Conservation (phyloP, 1,284 basidiomycete genomes). For the Boletellus dicymbophilus region DNA sequence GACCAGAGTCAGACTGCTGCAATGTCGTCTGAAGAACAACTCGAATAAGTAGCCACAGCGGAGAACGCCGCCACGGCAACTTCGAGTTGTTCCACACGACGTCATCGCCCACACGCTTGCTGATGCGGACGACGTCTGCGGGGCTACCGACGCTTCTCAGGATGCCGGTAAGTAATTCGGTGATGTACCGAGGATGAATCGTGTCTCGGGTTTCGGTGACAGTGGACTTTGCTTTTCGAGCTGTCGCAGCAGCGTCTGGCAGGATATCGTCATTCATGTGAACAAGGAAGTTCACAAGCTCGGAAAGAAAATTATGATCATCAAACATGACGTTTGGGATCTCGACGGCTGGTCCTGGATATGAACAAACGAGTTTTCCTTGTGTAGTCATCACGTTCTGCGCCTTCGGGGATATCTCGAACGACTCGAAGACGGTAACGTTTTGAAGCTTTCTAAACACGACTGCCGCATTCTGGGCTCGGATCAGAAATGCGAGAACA, state of each 20-base stretch:
- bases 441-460: conserved; percentile 29
- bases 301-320: conserved; percentile 20
- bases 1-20: conserved; percentile 5
- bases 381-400: conserved; percentile 26
- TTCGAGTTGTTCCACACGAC: conserved; percentile 30
- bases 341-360: conserved; percentile 35
- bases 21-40: conserved; percentile 46
- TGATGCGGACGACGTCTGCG: conserved; percentile 22
- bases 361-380: conserved; percentile 38
- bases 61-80: conserved; percentile 40
- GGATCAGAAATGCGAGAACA: conserved; percentile 30
- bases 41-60: conserved; percentile 40
- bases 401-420: conserved; percentile 31
- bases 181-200: conserved; percentile 35
- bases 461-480: conserved; percentile 39
- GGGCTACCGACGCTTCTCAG: conserved; percentile 26
- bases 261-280: conserved; percentile 27
- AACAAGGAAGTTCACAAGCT: conserved; percentile 31
- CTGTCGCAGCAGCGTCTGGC: conserved; percentile 6
- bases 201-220: conserved; percentile 32
- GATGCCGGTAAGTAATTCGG: conserved; percentile 36
- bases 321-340: conserved; percentile 19
- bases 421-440: conserved; percentile 34
- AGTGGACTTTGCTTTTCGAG: conserved; percentile 17
- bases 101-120: conserved; percentile 37